Percentiles rank a stretch among this genome's conserved stretches.
Conservation (phyloP, 176 grass and related monocot species). For the Cocos nucifera region DNA sequence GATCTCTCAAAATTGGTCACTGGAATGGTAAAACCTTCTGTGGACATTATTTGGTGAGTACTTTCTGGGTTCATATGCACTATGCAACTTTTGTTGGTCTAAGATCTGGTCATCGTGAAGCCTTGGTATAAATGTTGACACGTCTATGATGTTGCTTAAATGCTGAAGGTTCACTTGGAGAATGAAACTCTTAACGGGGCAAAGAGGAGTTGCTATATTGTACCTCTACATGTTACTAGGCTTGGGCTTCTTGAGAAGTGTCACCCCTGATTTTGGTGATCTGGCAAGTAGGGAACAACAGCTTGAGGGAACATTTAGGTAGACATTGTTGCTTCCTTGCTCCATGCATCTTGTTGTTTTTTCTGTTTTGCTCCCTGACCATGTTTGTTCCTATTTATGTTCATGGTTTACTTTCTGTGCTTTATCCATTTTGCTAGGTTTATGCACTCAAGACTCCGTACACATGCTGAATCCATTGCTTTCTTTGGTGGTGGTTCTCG, state of each 20-base stretch:
- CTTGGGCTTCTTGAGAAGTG: conserved; percentile 86
- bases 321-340: conserved; percentile 14
- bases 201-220: conserved; percentile 89
- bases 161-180: conserved; percentile 96
- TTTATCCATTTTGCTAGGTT: conserved; percentile 38
- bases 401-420: neutral
- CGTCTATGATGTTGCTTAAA: conserved; percentile 16
- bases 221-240: conserved; percentile 95
- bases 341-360: neutral
- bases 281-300: conserved; percentile 90
- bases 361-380: no score
- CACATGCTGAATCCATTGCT: conserved; percentile 98
- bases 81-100: neutral
- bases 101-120: neutral
- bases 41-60: conserved; percentile 96
- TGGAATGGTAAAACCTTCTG: conserved; percentile 91
- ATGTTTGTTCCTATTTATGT: neutral
- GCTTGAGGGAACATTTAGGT: conserved; percentile 95
- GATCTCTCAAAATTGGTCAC: conserved; percentile 94
- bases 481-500: conserved; percentile 98
- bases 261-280: conserved; percentile 84
- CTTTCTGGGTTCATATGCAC: conserved; percentile 1
- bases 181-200: conserved; percentile 94
- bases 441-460: conserved; percentile 90
- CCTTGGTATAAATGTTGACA: neutral